Percentiles rank a stretch among this genome's conserved stretches.
These are phyloP conservation scores for Scheffersomyces stambukii DNA, from an alignment of 1,139 yeast species.

Conservation along the genomic window DNA sequence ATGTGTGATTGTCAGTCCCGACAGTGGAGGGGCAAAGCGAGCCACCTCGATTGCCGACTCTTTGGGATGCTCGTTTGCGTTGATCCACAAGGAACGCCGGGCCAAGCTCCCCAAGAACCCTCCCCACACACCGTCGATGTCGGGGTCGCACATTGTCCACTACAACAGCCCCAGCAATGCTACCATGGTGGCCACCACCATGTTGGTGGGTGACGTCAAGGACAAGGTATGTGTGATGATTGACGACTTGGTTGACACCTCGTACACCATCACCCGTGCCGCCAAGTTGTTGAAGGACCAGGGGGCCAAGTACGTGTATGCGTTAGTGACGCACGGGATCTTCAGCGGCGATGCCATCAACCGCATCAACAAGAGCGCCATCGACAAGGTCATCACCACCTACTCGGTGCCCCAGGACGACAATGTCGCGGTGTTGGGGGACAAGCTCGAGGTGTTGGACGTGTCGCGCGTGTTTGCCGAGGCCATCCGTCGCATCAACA, in stretches of 20 bases:
- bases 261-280: constrained; percentile 87
- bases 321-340: constrained; percentile 88
- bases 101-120: constrained; percentile 33
- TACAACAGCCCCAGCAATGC: constrained; percentile 4
- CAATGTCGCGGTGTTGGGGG: constrained; percentile 51
- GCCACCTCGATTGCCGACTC: constrained; percentile 94
- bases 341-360: constrained; percentile 89
- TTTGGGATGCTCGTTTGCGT: constrained; percentile 83
- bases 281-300: constrained; percentile 88
- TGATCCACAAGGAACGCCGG: constrained; percentile 92
- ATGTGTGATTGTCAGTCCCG: constrained; percentile 89
- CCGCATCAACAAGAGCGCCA: constrained; percentile 61
- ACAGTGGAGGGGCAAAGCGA: constrained; percentile 96
- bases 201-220: constrained; percentile 91
- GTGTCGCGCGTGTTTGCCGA: constrained; percentile 88
- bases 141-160: constrained; percentile 2
- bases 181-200: constrained; percentile 59
- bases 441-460: constrained; percentile 76
- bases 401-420: constrained; percentile 85
- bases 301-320: constrained; percentile 84
- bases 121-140: constrained; percentile 19
- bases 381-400: constrained; percentile 87
- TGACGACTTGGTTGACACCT: constrained; percentile 93
- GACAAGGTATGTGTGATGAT: constrained; percentile 80
- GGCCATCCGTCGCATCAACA: constrained; percentile 91